A percentile compares a stretch with the other conserved stretches of the same genome.
Conservation (phyloP, 106 monocot species). For the Allium sativum region DNA sequence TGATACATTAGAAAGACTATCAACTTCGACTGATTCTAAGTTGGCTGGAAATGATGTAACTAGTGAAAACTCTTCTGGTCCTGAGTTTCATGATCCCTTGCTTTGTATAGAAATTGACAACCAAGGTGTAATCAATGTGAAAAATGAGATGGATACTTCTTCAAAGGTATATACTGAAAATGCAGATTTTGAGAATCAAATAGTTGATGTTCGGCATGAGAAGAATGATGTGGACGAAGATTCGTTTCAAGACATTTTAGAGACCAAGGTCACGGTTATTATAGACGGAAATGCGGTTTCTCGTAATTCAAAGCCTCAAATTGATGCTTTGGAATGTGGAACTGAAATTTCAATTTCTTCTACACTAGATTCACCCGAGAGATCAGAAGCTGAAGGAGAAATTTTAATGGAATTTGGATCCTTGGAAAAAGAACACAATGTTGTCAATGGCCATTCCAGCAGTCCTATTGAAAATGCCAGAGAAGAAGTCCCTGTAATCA, state of each 20-base stretch:
- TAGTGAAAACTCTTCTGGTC: slow-evolving; percentile 1
- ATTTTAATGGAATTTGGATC: slow-evolving; percentile 64
- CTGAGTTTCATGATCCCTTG: background rate
- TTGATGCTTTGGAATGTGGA: slow-evolving; percentile 58
- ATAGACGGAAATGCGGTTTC: slow-evolving; percentile 9
- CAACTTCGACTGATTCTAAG: slow-evolving; percentile 11
- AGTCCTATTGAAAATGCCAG: slow-evolving; percentile 8
- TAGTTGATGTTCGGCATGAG: slow-evolving; percentile 7
- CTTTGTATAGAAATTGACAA: background rate
- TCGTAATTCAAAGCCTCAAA: slow-evolving; percentile 25
- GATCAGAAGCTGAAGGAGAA: slow-evolving; percentile 78
- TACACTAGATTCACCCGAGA: slow-evolving; percentile 76
- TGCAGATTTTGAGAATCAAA: slow-evolving; percentile 4
- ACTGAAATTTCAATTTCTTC: slow-evolving; percentile 90
- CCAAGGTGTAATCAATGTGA: background rate
- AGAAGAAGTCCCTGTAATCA: slow-evolving; percentile 3
- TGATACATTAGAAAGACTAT: background rate
- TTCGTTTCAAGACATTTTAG: background rate
- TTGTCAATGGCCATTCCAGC: slow-evolving; percentile 6
- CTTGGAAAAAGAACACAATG: slow-evolving; percentile 25
- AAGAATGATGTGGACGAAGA: background rate
- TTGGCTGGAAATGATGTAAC: background rate
- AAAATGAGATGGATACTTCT: background rate
- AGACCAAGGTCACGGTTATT: slow-evolving; percentile 6
- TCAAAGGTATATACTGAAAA: background rate